Base-by-base conservation (phyloP, 352 stramenopile species). In the Aphanomyces invadans region DNA sequence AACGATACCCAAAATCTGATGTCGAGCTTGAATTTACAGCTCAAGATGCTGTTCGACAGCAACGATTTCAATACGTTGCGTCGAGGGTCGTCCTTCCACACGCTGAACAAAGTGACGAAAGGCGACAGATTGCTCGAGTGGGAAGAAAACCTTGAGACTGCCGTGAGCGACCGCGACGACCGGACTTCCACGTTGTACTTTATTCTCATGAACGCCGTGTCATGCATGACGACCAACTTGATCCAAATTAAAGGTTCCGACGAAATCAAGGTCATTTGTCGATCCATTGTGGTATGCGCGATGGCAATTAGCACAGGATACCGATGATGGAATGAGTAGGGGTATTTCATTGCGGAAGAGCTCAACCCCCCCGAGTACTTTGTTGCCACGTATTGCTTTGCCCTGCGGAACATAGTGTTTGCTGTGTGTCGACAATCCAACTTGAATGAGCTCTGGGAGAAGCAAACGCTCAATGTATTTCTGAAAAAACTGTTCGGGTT, bases 281-380 rank as follows among this genome's bases (percentile, higher is more conserved):
- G 48, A 17, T 67, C 60, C 9, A 67, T 67, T 21, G 23, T 57
- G 42, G 60, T 67, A 59, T 21, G 23, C 15, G 32, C 2, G 1
- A n/a, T 39, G 2, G 33, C n/a, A 19, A 0, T 4, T 57, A 0
- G 17, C 23, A 42, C n/a, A n/a, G n/a, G n/a, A n/a, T n/a, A n/a
- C n/a, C 12, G 28, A 49, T 42, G n/a, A 36, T 31, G 38, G 7
- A 4, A 23, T 48, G 3, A 19, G 21, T 67, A 67, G 60, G 49
- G 60, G 15, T 67, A 67, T 32, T 67, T 67, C 38, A 67, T 67
- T 33, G 60, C 60, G 1, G 60, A 67, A 38, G 60, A 67, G 32
- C 49, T 67, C 10, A 67, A 7, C 17, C 60, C 60, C 9, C 60
- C 60, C 7, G 60, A 67, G 42, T 67, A 67, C 38, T 59, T 67